These are phyloP conservation scores for Paralagenidium karlingii DNA, from an alignment of 352 stramenopile genomes.

Conservation along the genomic window DNA sequence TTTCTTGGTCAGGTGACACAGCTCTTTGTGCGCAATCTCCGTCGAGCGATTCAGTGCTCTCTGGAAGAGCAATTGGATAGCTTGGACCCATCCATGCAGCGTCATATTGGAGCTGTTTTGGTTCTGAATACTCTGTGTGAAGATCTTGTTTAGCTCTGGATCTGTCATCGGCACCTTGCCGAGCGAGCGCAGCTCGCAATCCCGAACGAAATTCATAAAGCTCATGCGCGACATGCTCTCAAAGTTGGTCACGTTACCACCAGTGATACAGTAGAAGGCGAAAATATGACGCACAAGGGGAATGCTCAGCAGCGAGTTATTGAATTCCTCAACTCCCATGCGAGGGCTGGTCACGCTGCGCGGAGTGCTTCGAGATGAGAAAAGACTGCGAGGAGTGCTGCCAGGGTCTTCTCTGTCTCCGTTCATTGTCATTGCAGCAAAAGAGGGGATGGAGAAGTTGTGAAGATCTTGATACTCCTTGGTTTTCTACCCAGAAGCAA, in stretches of 20 bases:
- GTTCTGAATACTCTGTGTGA: slow-evolving; percentile 6
- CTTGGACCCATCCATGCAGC: slow-evolving; percentile 34
- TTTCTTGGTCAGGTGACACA: slow-evolving; percentile 30
- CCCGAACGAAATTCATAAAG: slow-evolving; percentile 52
- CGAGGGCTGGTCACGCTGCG: no score
- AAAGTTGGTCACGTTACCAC: slow-evolving; percentile 45
- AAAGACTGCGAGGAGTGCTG: no score
- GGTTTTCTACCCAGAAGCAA: slow-evolving; percentile 11
- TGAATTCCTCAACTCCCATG: no score
- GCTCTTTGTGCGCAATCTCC: slow-evolving; percentile 9
- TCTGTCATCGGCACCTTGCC: slow-evolving; percentile 20
- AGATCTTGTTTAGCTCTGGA: slow-evolving; percentile 41
- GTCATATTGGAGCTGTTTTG: slow-evolving; percentile 18
- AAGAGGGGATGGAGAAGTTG: slow-evolving; percentile 19
- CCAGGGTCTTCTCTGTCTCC: no score
- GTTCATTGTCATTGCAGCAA: no score
- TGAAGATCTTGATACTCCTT: slow-evolving; percentile 22
- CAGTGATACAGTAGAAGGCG: slow-evolving; percentile 3
- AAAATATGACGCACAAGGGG: no score
- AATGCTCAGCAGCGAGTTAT: no score
- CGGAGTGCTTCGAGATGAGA: no score
- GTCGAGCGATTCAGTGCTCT: slow-evolving; percentile 7
- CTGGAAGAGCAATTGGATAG: slow-evolving; percentile 30
- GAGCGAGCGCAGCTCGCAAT: slow-evolving; percentile 34
- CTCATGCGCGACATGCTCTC: slow-evolving; percentile 37